Evolutionary conservation across 2,329 filamentous ascomycete genomes (phyloP), one percentile per base, ranked within the genome.

Genomic region (Raffaelea arxii): DNA sequence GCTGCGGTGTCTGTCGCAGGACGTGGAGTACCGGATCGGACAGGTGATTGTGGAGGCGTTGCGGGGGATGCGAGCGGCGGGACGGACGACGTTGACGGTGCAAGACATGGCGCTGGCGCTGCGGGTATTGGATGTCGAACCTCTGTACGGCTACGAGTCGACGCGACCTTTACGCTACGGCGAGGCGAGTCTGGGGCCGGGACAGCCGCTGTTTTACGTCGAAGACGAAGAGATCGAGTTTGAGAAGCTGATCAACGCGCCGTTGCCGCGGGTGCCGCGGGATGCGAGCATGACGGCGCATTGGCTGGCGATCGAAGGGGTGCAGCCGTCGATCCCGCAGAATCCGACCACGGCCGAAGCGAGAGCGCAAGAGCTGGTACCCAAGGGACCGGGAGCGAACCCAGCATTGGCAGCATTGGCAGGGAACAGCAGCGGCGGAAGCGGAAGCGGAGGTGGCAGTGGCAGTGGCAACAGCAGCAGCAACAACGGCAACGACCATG

Each of bases 151-250:
- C 19, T 98, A 98, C 67, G 91, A 97, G 61, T 90, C 89, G 27
- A 92, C 87, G 37, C 75, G 91, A 44, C 87, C 90, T 23, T 69
- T 98, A 57, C 79, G 86, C 46, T 98, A 94, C 60, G 92, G 92
- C 44, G 92, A 98, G 65, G 92, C 92, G 3, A 94, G 86, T 48
- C 71, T 98, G 50, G 92, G 92, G 0, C 89, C 90, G 14, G 90
- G 91, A 10, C 92, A 98, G 65, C 89, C 91, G 45, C 70, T 98
- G 21, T 98, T 91, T 66, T 98, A 98, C 62, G 85, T 98, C 32
- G 92, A 98, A 60, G 92, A 98, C 62, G 92, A 98, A 61, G 92
- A 98, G 70, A 84, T 97, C 46, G 92, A 98, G 65, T 97, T 98
- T 61, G 92, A 98, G 70, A 97, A 97, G 71, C 72, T 98, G 55